Conservation (phyloP, 225 moss, liverwort and hornwort genomes). For the Bryum argenteum region DNA sequence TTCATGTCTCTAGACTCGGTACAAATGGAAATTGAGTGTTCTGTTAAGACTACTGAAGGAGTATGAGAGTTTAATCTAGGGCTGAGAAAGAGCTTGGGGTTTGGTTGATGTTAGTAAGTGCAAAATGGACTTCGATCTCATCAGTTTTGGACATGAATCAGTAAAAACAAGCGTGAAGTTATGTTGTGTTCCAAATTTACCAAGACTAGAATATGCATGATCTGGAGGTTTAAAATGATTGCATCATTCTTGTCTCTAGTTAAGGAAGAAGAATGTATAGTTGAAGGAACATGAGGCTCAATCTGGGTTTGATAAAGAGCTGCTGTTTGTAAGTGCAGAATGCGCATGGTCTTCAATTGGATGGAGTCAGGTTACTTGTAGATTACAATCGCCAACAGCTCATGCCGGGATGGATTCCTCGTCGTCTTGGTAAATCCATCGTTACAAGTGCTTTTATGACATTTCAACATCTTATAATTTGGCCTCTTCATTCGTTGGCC, state of each 20-base stretch:
- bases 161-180: neutral
- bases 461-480: neutral
- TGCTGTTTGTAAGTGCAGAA: constrained; percentile 46
- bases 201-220: neutral
- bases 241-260: neutral
- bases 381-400: constrained; percentile 97
- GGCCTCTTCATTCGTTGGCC: neutral
- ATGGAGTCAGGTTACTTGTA: constrained; percentile 76
- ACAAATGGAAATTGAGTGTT: too few relatives aligned
- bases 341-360: constrained; percentile 62
- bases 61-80: too few relatives aligned
- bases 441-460: constrained; percentile 1
- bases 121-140: neutral
- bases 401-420: constrained; percentile 98
- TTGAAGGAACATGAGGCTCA: neutral
- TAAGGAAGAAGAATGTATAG: neutral
- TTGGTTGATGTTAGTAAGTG: too few relatives aligned
- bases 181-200: neutral
- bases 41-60: too few relatives aligned
- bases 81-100: too few relatives aligned
- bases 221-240: constrained; percentile 15
- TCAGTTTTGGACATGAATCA: neutral
- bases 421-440: constrained; percentile 74
- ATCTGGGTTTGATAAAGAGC: neutral
- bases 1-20: too few relatives aligned